Base-by-base conservation (phyloP, 2,329 filamentous ascomycete species). In the Aspergillus oerlinghausenensis region DNA sequence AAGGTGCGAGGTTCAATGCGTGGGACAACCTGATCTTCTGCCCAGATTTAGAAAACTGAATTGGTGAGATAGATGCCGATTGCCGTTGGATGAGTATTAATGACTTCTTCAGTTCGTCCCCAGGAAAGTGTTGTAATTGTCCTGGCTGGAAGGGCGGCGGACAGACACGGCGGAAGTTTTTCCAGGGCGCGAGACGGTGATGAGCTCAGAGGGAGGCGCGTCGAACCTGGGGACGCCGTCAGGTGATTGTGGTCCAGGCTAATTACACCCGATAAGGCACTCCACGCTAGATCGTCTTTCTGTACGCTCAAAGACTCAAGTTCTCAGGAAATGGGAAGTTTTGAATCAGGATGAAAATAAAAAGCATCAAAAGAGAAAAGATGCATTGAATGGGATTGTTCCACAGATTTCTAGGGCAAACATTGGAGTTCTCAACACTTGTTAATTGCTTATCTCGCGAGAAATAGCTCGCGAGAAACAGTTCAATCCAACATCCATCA, bases 171-270 rank as follows among this genome's bases (percentile, higher is more conserved):
- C 51, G 50, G 57, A 60, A 55, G 58, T 66, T 61, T 59, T 58
- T 58, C 61, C 63, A 63, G 67, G 64, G 66, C 59, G 61, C 63
- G 60, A 65, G 58, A 63, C 54, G 60, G 59, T 60, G 65, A 67
- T 68, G 64, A 69, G 63, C 63, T 70, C 67, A 69, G 61, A 61
- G 57, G 54, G 54, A 61, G 64, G 63, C 69, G 69, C 69, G 69
- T 72, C 64, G 60, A 67, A 59, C 65, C 60, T 56, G 64, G 59
- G 35, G 56, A 50, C 43, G 43, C 51, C 29, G 62, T 70, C 70
- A 71, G 65, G 69, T 72, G 68, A 67, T 32, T 4, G 4, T 45
- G 49, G 56, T 59, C 60, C 58, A 54, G 43, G 26, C 54, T 50
- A 58, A 53, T 55, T 49, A 19, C 55, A 53, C 50, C 48, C 51